These are phyloP conservation scores for Cyclocybe cylindracea DNA, from an alignment of 768 basidiomycete species.

Conservation along the genomic window DNA sequence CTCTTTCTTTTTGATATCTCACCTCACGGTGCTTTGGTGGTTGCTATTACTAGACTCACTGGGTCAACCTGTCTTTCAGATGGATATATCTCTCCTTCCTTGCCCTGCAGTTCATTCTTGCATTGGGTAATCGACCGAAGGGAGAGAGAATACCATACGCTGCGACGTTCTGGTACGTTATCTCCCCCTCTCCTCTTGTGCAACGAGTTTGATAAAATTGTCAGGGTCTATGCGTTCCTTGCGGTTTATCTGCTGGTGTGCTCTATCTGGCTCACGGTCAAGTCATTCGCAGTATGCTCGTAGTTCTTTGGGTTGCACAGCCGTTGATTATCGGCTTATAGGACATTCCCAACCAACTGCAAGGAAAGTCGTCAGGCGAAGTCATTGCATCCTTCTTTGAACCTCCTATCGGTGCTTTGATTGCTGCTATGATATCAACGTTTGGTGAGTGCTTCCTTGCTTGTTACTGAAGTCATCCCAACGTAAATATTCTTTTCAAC, in stretches of 20 bases:
- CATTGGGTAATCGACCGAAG: conserved; percentile 81
- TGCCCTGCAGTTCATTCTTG: conserved; percentile 68
- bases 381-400: conserved; percentile 65
- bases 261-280: conserved; percentile 81
- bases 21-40: background rate
- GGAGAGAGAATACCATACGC: conserved; percentile 79
- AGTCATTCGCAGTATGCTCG: conserved; percentile 68
- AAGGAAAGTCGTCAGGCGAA: conserved; percentile 45
- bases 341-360: conserved; percentile 55
- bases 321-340: conserved; percentile 21
- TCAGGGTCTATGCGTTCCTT: conserved; percentile 84
- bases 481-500: background rate
- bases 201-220: background rate
- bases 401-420: conserved; percentile 76
- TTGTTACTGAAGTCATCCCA: background rate
- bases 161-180: conserved; percentile 67
- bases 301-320: background rate
- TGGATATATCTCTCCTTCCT: conserved; percentile 89
- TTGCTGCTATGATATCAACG: conserved; percentile 87
- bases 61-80: conserved; percentile 80
- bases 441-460: conserved; percentile 54
- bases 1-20: background rate
- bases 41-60: conserved; percentile 64
- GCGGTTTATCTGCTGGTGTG: conserved; percentile 85
- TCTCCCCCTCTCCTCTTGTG: background rate